Evolutionary conservation across 2,329 filamentous ascomycete genomes (phyloP).

Genomic region (Colletotrichum musicola): DNA sequence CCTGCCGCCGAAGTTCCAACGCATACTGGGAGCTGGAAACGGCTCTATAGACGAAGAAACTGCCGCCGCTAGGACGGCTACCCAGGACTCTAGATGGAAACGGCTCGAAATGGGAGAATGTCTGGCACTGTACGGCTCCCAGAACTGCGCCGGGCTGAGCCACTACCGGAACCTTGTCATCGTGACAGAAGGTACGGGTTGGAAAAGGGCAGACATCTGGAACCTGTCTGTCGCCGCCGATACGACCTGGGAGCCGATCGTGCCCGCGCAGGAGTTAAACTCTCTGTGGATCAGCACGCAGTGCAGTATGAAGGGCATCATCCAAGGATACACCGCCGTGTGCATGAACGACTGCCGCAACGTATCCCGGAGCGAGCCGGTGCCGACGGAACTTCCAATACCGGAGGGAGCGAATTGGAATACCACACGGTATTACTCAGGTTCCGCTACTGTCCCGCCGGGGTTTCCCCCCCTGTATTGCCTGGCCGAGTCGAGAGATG

Average conservation of each 20-base stretch:
- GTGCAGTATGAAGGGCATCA: neutral
- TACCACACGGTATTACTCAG: neutral
- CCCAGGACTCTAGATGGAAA: neutral
- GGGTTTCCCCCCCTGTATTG: neutral
- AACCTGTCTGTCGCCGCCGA: neutral
- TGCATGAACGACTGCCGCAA: neutral
- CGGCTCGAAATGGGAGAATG: neutral
- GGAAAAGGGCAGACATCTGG: conserved; percentile 19
- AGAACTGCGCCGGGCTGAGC: neutral
- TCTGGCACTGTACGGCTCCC: neutral
- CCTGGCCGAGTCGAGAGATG: neutral
- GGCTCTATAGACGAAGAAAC: too few species aligned
- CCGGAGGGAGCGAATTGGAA: neutral
- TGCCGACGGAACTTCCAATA: neutral
- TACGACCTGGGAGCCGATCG: conserved; percentile 1
- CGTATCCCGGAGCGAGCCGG: neutral
- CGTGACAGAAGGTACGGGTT: conserved; percentile 2
- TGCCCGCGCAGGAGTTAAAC: conserved; percentile 12
- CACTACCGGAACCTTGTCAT: conserved; percentile 22
- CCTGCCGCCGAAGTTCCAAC: neutral
- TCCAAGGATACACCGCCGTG: neutral
- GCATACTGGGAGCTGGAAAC: neutral
- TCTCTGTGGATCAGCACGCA: conserved; percentile 17
- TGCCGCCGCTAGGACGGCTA: too few species aligned
- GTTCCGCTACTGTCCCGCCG: neutral